These are phyloP conservation scores for Lachnum nothofagi DNA, from an alignment of 2,329 filamentous ascomycete species.

Conservation along the genomic window DNA sequence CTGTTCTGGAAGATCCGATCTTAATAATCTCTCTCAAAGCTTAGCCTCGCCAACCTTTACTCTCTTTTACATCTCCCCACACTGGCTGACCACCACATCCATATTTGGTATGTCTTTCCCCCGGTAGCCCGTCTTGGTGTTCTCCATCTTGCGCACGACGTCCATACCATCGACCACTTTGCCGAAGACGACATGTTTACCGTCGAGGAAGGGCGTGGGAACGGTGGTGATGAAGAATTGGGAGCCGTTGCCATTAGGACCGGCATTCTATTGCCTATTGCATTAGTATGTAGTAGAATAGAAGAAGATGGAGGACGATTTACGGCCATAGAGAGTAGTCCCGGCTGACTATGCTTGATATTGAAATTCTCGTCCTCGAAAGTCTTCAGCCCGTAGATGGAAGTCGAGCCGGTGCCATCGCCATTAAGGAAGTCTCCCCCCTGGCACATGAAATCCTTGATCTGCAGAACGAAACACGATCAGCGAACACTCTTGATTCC, in stretches of 20 bases:
- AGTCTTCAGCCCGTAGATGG: slow-evolving; percentile 77
- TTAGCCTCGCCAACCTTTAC: neutral
- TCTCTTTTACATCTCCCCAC: slow-evolving; percentile 75
- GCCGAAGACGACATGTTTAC: slow-evolving; percentile 94
- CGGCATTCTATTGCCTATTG: slow-evolving; percentile 72
- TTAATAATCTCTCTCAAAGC: neutral
- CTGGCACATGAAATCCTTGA: slow-evolving; percentile 96
- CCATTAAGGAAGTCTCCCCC: slow-evolving; percentile 93
- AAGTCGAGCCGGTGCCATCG: slow-evolving; percentile 81
- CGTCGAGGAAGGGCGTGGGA: slow-evolving; percentile 79
- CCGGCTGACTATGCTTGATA: slow-evolving; percentile 71
- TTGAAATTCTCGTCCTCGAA: slow-evolving; percentile 91
- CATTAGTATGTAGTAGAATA: slow-evolving; percentile 1
- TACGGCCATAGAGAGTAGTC: slow-evolving; percentile 89
- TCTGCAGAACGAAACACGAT: slow-evolving; percentile 45
- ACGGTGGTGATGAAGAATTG: slow-evolving; percentile 98
- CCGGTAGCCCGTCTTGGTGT: slow-evolving; percentile 70
- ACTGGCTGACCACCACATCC: slow-evolving; percentile 79
- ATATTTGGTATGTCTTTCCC: slow-evolving; percentile 76
- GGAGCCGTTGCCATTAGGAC: slow-evolving; percentile 85
- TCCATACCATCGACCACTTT: slow-evolving; percentile 87
- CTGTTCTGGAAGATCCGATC: neutral
- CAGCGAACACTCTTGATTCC: no score
- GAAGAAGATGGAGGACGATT: slow-evolving; percentile 33
- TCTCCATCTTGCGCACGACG: slow-evolving; percentile 86